Base-by-base conservation (phyloP, 345 rosid species). In the Erucastrum elatum region DNA sequence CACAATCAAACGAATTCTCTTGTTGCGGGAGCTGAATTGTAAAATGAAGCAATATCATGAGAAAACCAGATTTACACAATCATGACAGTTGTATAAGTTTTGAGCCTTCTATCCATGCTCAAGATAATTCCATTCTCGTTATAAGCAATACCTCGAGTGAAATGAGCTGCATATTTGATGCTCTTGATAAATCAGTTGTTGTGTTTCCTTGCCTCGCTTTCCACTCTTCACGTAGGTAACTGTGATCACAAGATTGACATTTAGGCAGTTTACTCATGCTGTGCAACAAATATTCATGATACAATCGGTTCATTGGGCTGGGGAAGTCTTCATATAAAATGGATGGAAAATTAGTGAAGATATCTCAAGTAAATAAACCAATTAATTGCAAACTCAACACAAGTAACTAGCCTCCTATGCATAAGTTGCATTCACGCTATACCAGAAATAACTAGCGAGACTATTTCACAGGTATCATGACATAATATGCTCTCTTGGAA, bases 211-310 rank as follows among this genome's bases (percentile, higher is more conserved):
- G 87, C 86, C 90, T 95, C 80, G 85, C 87, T 82, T 87, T 90
- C 98, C 97, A 95, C 85, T 95, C 98, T 85, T 95, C 97, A 83
- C 77, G 82, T 70, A 95, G 83, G 80, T 95, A 95, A 75, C 99
- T 95, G 85, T 37, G 68, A 83, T 74, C 75, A 72, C 84, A 75
- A 53, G 39, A 51, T 26, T 27, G 25, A 11, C 46, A 77, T 29
- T 35, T 63, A 44, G 33, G 58, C 61, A 17, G 60, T 53, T 73
- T 33, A 55, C 66, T 71, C 29, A 62, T 33, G 37, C 12, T 15
- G 53, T 68, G n/a, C 53, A 63, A 9, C 46, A 31, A 17, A 61
- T 69, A 41, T 77, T 51, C 66, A 68, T 59, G 65, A 46, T 46
- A 58, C 41, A 39, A 27, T 63, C 31, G 41, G 64, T 53, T 61